Evolutionary conservation across 2,329 filamentous ascomycete genomes (phyloP).

Genomic region (Monilinia fructigena): DNA sequence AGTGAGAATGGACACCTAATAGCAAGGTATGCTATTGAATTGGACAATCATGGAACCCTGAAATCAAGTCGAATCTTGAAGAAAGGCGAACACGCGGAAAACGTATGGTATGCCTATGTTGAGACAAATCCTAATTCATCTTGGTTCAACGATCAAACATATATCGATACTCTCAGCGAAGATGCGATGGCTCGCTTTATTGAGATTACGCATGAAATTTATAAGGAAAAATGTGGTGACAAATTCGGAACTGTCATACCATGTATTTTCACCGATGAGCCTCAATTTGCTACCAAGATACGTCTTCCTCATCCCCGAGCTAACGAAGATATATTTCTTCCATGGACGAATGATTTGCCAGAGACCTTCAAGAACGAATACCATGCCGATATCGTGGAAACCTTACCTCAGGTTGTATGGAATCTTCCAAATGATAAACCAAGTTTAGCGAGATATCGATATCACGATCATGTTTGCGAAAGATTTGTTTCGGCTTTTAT

Average conservation of each 20-base stretch:
- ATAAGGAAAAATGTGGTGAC: conserved; percentile 37
- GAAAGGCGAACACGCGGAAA: conserved; percentile 30
- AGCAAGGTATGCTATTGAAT: conserved; percentile 33
- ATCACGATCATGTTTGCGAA: conserved; percentile 40
- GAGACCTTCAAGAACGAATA: conserved; percentile 36
- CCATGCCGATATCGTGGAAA: conserved; percentile 31
- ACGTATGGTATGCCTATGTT: conserved; percentile 41
- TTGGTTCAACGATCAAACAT: conserved; percentile 41
- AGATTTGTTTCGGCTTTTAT: conserved; percentile 40
- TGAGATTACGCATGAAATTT: conserved; percentile 39
- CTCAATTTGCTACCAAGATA: conserved; percentile 40
- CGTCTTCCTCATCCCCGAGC: conserved; percentile 34
- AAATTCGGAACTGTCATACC: conserved; percentile 38
- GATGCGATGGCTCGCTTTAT: conserved; percentile 38
- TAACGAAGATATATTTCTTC: conserved; percentile 37
- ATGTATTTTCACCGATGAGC: conserved; percentile 41
- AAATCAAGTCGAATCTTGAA: conserved; percentile 31
- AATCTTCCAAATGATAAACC: conserved; percentile 36
- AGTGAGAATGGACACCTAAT: conserved; percentile 33
- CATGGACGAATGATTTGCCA: conserved; percentile 39
- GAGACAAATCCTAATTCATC: conserved; percentile 37
- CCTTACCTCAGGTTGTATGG: conserved; percentile 40
- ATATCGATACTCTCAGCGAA: conserved; percentile 39
- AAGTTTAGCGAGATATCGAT: conserved; percentile 37
- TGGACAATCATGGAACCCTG: conserved; percentile 36